Evolutionary conservation across 1,284 basidiomycete genomes (phyloP).

Genomic region (Irpex rosettiformis): DNA sequence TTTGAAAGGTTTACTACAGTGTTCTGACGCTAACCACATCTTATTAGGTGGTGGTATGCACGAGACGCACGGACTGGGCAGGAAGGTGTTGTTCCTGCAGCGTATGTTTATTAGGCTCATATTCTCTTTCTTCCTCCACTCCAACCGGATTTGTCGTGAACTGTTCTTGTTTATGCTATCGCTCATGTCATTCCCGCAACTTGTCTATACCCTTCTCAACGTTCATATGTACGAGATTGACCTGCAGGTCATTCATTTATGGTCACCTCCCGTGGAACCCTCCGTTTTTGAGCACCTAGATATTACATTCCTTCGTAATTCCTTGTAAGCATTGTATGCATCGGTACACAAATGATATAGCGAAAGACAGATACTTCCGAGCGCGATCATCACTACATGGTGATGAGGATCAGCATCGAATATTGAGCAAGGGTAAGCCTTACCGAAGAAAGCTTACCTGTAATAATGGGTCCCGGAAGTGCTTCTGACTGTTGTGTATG

Average conservation of each 20-base stretch:
- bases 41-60: slow-evolving; percentile 86
- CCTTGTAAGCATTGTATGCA: slow-evolving; percentile 5
- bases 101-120: slow-evolving; percentile 70
- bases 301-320: slow-evolving; percentile 9
- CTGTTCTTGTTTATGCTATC: slow-evolving; percentile 23
- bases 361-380: neutral
- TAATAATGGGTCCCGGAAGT: slow-evolving; percentile 57
- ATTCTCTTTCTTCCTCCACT: neutral
- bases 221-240: slow-evolving; percentile 30
- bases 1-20: neutral
- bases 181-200: no score
- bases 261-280: neutral
- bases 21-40: slow-evolving; percentile 16
- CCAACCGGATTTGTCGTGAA: no score
- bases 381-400: no score
- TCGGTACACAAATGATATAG: neutral
- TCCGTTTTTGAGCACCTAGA: neutral
- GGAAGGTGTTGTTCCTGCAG: slow-evolving; percentile 86
- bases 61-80: slow-evolving; percentile 72
- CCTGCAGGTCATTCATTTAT: slow-evolving; percentile 28
- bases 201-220: slow-evolving; percentile 32
- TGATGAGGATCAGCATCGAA: neutral
- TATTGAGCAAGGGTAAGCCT: no score
- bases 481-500: slow-evolving; percentile 87
- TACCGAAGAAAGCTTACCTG: slow-evolving; percentile 26